These are phyloP conservation scores for Tetracentron sinense DNA, from an alignment of 164 flowering plant genomes.

Conservation along the genomic window DNA sequence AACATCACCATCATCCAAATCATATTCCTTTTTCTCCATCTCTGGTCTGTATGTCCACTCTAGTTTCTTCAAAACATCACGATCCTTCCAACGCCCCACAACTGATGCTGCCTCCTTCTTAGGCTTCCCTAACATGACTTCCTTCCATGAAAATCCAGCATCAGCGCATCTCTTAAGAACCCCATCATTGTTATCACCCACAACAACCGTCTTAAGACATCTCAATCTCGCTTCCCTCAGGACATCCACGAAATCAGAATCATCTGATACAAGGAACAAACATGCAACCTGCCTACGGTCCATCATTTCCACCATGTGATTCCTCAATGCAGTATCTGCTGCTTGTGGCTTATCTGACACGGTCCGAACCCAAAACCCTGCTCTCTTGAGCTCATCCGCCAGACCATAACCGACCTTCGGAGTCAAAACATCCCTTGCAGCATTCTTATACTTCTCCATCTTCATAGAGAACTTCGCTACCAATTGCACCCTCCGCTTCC, in stretches of 20 bases:
- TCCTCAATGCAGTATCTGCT: constrained; percentile 62
- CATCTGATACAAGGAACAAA: constrained; percentile 82
- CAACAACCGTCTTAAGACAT: constrained; percentile 77
- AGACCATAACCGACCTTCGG: constrained; percentile 72
- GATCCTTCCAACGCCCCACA: constrained; percentile 75
- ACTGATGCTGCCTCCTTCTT: constrained; percentile 63
- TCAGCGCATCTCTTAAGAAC: constrained; percentile 73
- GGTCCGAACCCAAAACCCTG: constrained; percentile 62
- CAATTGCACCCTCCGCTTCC: constrained; percentile 56
- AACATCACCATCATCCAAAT: constrained; percentile 20
- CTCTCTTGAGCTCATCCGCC: constrained; percentile 74
- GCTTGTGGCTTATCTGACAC: constrained; percentile 74
- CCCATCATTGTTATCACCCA: constrained; percentile 67
- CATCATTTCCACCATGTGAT: constrained; percentile 72
- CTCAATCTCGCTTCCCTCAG: constrained; percentile 69
- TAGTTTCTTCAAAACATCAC: constrained; percentile 60
- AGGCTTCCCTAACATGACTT: constrained; percentile 71
- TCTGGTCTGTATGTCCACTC: constrained; percentile 80
- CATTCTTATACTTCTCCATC: constrained; percentile 76
- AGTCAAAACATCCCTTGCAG: constrained; percentile 53
- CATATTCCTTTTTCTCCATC: constrained; percentile 22
- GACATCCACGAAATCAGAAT: constrained; percentile 65
- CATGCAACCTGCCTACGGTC: constrained; percentile 49
- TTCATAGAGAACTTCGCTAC: constrained; percentile 72
- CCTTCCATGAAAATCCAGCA: constrained; percentile 72